Percentiles rank a stretch among this genome's conserved stretches.
Evolutionary conservation across 2,329 filamentous ascomycete genomes (phyloP).

Genomic region (Verticillium dahliae): DNA sequence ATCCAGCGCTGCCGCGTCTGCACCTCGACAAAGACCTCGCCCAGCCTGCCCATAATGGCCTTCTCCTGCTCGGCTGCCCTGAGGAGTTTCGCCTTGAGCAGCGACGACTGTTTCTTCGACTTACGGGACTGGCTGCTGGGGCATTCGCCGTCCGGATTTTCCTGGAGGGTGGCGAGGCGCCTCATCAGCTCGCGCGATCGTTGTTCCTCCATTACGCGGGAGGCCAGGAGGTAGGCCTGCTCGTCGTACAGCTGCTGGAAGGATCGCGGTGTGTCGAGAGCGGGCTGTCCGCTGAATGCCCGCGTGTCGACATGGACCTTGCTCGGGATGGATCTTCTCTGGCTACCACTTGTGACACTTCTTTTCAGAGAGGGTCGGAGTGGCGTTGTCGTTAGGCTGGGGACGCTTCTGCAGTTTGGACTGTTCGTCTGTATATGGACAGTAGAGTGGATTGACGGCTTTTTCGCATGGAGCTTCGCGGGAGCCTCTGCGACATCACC

Average conservation of each 20-base stretch:
- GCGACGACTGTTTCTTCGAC: constrained; percentile 32
- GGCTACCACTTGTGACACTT: not conserved
- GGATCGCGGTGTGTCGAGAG: not conserved
- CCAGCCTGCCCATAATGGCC: constrained; percentile 35
- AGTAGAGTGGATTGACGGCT: not conserved
- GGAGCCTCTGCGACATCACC: not conserved
- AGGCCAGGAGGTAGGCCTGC: constrained; percentile 34
- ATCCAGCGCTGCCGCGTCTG: constrained; percentile 34
- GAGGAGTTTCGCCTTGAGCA: constrained; percentile 35
- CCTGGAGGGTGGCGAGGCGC: constrained; percentile 29
- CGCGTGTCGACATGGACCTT: not conserved
- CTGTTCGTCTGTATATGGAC: not conserved
- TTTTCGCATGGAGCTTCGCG: not conserved
- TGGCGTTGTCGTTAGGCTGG: not conserved
- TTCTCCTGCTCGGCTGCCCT: constrained; percentile 39
- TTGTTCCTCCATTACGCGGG: constrained; percentile 32
- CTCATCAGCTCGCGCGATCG: constrained; percentile 30
- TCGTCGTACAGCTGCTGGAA: constrained; percentile 38
- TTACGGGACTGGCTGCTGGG: constrained; percentile 16
- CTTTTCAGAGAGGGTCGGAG: not conserved
- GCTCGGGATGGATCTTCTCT: not conserved
- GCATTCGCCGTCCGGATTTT: constrained; percentile 14
- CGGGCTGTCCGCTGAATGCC: not conserved
- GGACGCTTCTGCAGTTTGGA: not conserved
- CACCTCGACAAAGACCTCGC: constrained; percentile 43